Conservation (phyloP, 2,329 filamentous ascomycete genomes). For the Stemphylium lycopersici region DNA sequence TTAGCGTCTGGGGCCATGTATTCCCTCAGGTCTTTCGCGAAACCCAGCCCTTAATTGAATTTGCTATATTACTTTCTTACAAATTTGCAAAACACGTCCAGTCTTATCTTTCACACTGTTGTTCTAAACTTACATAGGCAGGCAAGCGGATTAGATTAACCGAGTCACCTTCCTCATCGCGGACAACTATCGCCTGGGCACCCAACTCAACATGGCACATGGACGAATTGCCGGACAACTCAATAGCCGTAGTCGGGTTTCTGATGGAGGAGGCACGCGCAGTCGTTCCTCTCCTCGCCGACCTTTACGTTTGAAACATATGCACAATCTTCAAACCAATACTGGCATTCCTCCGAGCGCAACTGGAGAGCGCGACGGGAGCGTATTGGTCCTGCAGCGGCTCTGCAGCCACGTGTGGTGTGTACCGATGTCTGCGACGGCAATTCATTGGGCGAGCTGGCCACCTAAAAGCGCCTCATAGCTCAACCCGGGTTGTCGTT, state of each 20-base stretch:
- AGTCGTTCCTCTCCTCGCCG: neutral
- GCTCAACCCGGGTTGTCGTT: neutral
- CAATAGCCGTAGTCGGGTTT: neutral
- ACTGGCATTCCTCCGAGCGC: neutral
- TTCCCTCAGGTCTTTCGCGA: neutral
- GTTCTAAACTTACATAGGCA: neutral
- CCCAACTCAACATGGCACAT: neutral
- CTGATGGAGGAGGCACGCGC: neutral
- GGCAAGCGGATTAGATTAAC: neutral
- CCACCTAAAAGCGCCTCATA: neutral
- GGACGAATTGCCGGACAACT: neutral
- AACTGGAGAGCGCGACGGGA: neutral
- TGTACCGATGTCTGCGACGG: neutral
- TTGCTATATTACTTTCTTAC: neutral
- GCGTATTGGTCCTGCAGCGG: slow-evolving; percentile 8
- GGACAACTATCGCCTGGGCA: neutral
- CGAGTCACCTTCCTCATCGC: slow-evolving; percentile 11
- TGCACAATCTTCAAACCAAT: neutral
- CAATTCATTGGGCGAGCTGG: neutral
- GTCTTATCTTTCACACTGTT: slow-evolving; percentile 5
- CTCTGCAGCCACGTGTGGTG: slow-evolving; percentile 12
- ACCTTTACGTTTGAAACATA: neutral
- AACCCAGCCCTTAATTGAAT: neutral
- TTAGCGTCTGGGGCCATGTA: neutral
- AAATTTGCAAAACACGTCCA: neutral